These are phyloP conservation scores for Penicillium parvum DNA, from an alignment of 495 filamentous ascomycete species.

Conservation along the genomic window DNA sequence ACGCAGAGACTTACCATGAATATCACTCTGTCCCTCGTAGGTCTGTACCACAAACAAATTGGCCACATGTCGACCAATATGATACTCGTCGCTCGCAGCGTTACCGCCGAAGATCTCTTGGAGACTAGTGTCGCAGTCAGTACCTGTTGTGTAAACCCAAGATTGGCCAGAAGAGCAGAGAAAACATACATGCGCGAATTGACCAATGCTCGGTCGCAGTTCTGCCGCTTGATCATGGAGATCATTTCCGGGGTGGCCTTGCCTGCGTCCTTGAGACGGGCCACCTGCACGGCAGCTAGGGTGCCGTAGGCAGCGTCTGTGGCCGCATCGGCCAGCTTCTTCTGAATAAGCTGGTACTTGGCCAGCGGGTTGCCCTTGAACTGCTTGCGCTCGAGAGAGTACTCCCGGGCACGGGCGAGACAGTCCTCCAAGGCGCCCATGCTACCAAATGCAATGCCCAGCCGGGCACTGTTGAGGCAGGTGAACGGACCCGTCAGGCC, in stretches of 20 bases:
- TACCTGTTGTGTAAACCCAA: constrained; percentile 1
- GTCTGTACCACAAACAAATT: constrained; percentile 98
- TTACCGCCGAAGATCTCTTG: constrained; percentile 98
- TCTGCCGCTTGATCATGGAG: constrained; percentile 96
- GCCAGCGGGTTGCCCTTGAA: constrained; percentile 95
- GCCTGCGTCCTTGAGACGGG: constrained; percentile 86
- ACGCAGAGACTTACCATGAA: constrained; percentile 66
- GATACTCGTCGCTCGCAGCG: constrained; percentile 93
- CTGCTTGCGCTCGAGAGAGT: constrained; percentile 87
- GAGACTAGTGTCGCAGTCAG: constrained; percentile 44
- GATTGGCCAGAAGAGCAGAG: not conserved
- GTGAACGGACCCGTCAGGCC: constrained; percentile 86
- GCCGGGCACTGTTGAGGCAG: constrained; percentile 87
- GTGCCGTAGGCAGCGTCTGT: constrained; percentile 91
- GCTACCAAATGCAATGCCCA: constrained; percentile 88
- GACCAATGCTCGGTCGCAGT: constrained; percentile 84
- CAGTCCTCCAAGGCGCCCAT: constrained; percentile 95
- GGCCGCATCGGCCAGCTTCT: constrained; percentile 88
- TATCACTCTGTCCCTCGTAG: constrained; percentile 96
- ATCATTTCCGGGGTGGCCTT: constrained; percentile 93
- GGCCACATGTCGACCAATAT: constrained; percentile 89
- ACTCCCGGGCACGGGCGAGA: constrained; percentile 71
- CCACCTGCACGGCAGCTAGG: constrained; percentile 82
- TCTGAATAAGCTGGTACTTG: constrained; percentile 97
- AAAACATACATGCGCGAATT: constrained; percentile 65